Percentiles rank a stretch among this genome's conserved stretches.
phyloP scores from a whole-genome alignment of 495 filamentous ascomycete genomes.

The Penicillium lagena region DNA sequence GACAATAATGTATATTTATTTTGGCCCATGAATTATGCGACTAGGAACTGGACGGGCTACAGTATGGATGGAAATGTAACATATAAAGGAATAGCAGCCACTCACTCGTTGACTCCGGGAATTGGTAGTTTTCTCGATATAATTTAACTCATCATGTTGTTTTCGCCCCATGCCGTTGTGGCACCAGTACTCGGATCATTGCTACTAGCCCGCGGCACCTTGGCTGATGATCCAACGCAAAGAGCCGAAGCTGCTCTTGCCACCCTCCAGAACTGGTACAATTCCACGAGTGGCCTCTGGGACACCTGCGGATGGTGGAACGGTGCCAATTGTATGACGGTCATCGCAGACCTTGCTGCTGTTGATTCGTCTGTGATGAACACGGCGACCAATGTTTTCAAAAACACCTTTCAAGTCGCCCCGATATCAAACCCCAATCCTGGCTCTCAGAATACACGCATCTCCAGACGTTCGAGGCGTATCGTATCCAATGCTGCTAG shows the following conservation, averaged over 20 bases:
- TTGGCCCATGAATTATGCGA: slow-evolving; percentile 6
- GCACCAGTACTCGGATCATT: slow-evolving; percentile 3
- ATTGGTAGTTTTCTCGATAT: neutral
- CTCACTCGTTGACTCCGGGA: too few species aligned
- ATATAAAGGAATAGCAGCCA: too few species aligned
- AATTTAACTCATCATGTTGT: slow-evolving; percentile 7
- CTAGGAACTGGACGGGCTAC: neutral
- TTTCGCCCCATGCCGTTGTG: slow-evolving; percentile 3
- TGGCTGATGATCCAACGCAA: slow-evolving; percentile 13
- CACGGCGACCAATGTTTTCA: slow-evolving; percentile 32
- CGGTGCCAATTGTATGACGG: slow-evolving; percentile 61
- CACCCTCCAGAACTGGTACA: slow-evolving; percentile 59
- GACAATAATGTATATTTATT: slow-evolving; percentile 13
- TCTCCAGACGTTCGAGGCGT: slow-evolving; percentile 2
- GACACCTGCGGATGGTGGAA: slow-evolving; percentile 71
- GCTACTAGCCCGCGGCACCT: neutral
- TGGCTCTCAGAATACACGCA: slow-evolving; percentile 10
- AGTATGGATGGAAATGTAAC: too few species aligned
- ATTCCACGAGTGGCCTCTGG: slow-evolving; percentile 56
- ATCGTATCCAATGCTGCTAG: slow-evolving; percentile 1
- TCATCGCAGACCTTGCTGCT: slow-evolving; percentile 54
- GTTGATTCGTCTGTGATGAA: slow-evolving; percentile 28
- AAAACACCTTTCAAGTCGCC: slow-evolving; percentile 29
- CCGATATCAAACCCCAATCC: slow-evolving; percentile 20
- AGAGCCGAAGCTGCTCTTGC: slow-evolving; percentile 40